These are phyloP conservation scores for Rhodotorula sp. DNA, from an alignment of 1,284 basidiomycete genomes.

Conservation along the genomic window DNA sequence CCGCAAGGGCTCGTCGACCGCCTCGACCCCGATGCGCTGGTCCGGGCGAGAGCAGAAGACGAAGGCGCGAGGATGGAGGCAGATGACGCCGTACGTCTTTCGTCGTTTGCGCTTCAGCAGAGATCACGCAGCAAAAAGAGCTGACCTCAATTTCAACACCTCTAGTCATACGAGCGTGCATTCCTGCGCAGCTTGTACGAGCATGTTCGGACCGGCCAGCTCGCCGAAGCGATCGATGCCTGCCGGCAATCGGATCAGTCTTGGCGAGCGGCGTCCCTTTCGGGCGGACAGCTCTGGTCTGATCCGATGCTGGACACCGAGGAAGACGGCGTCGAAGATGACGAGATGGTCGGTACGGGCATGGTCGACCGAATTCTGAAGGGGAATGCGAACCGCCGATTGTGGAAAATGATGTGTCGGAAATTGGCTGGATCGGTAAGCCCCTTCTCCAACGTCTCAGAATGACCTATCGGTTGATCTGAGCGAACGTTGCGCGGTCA, in stretches of 20 bases:
- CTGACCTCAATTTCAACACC: too few species aligned
- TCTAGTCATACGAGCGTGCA: constrained; percentile 71
- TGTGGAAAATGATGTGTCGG: constrained; percentile 84
- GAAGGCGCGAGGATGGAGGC: constrained; percentile 56
- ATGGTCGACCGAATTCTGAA: constrained; percentile 68
- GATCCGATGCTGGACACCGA: constrained; percentile 62
- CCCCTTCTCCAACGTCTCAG: not conserved
- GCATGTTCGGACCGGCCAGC: constrained; percentile 73
- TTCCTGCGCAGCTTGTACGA: constrained; percentile 72
- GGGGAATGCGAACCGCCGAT: constrained; percentile 66
- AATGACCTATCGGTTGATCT: not conserved
- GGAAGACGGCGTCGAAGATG: constrained; percentile 57
- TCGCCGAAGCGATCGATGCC: constrained; percentile 78
- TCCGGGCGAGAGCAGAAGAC: constrained; percentile 54
- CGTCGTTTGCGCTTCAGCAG: not conserved
- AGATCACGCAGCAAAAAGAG: too few species aligned
- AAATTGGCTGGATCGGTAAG: constrained; percentile 72
- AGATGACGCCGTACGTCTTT: constrained; percentile 63
- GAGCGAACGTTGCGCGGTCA: not conserved
- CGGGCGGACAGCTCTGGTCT: constrained; percentile 71
- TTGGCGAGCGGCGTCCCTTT: constrained; percentile 84
- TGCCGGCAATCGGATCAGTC: constrained; percentile 81
- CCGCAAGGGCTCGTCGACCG: constrained; percentile 57
- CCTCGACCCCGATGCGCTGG: constrained; percentile 72
- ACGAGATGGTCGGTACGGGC: constrained; percentile 46